phyloP scores from a whole-genome alignment of 768 basidiomycete genomes.

The Tricholoma terreum region DNA sequence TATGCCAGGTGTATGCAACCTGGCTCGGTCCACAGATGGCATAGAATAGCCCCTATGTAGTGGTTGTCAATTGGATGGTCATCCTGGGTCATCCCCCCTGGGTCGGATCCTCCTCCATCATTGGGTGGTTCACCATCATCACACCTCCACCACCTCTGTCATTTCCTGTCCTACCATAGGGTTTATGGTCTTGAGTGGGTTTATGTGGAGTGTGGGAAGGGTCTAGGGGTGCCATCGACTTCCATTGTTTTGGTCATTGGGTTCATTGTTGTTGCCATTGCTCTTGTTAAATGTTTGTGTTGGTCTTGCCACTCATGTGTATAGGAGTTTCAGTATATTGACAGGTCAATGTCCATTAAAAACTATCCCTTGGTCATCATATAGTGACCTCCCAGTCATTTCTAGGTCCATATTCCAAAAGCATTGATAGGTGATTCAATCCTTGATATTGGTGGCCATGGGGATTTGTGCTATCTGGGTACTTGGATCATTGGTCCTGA shows the following conservation, averaged over 20 bases:
- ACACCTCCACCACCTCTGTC: too few relatives aligned
- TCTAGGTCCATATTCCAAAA: not conserved
- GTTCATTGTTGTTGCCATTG: too few relatives aligned
- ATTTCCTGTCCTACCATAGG: not conserved
- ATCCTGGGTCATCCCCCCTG: not conserved
- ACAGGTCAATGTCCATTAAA: not conserved
- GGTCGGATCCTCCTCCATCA: not conserved
- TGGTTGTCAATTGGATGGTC: not conserved
- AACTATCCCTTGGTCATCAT: not conserved
- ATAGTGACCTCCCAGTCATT: not conserved
- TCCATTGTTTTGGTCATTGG: too few relatives aligned
- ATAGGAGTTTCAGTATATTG: not conserved
- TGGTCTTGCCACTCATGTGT: not conserved
- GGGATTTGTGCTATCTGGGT: not conserved
- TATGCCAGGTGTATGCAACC: not conserved
- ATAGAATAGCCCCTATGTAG: not conserved
- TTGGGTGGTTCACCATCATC: not conserved
- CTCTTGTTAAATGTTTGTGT: too few relatives aligned
- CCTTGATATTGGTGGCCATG: not conserved
- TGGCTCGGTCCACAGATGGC: not conserved
- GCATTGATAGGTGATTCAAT: not conserved
- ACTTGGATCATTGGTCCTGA: not conserved
- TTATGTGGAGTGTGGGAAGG: not conserved
- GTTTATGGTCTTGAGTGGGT: not conserved
- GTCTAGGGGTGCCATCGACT: too few relatives aligned